Conservation (phyloP, 2,329 filamentous ascomycete genomes). For the Nothophoma quercina region DNA sequence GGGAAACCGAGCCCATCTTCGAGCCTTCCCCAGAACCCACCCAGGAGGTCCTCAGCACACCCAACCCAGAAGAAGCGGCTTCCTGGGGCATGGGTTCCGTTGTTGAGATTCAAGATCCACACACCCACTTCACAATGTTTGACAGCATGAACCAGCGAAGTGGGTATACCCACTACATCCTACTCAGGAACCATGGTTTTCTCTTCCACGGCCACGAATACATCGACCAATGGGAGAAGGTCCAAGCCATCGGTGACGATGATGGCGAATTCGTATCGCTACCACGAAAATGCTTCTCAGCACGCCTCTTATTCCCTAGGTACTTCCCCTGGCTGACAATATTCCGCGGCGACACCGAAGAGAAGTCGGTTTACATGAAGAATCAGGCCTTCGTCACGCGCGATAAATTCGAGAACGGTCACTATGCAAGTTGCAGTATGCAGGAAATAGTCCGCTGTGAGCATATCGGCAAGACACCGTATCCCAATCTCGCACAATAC, state of each 20-base stretch:
- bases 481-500: slow-evolving; percentile 12
- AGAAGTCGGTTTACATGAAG: background rate
- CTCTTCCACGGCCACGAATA: slow-evolving; percentile 1
- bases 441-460: slow-evolving; percentile 3
- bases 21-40: background rate
- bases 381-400: background rate
- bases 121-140: slow-evolving; percentile 1
- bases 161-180: background rate
- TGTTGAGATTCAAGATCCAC: background rate
- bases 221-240: background rate
- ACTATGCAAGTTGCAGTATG: background rate
- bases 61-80: background rate
- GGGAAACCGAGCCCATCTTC: background rate
- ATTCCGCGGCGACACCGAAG: background rate
- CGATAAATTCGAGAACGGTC: background rate
- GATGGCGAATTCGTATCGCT: background rate
- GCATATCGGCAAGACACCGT: background rate
- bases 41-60: background rate
- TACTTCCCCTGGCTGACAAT: background rate
- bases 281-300: background rate
- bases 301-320: background rate
- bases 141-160: background rate
- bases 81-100: background rate
- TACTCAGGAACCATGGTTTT: background rate
- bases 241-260: background rate